Base-by-base conservation (phyloP, 2,329 filamentous ascomycete species). In the Domatiomyces catenatus region DNA sequence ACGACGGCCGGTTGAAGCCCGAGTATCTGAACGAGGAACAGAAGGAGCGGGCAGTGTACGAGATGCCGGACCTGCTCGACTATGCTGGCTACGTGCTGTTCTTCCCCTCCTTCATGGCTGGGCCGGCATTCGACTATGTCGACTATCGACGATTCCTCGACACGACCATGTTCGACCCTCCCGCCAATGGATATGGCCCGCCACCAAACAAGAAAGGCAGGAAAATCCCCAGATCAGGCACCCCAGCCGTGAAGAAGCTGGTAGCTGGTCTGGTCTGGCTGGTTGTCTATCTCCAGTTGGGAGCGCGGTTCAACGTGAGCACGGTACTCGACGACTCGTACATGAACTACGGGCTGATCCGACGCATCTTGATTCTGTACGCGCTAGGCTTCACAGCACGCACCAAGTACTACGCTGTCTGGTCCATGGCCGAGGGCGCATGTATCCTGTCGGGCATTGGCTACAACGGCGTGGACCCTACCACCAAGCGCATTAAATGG, bases 371-470 rank as follows among this genome's bases (percentile, higher is more conserved):
- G 72, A 75, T 84, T 54, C 71, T 96, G 52, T 82, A 96, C 65
- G 83, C 93, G 76, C 76, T 94, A 48, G 86, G 83, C 49, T 74
- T 96, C 44, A 84, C 85, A 1, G 75, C 84, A 4, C 81, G 92
- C 19, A 79, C 86, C 61, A 98, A 98, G 70, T 98, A 95, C 70
- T 98, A 98, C 61, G 92, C 88, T 36, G 88, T 94, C 3, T 98
- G 92, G 92, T 81, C 80, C 42, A 69, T 98, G 59, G 89, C 90
- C 0, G 92, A 98, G 67, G 92, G 92, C 17, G 81, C 90, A 17
- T 98, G 92, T 63, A 95, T 98, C 55, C 77, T 98, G 17, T 83
- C 87, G 7, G 92, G 92, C 4, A 78, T 98, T 57, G 92, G 92
- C 44, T 98, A 92, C 69, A 94, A 94, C 61, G 90, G 92, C 28